Conservation (phyloP, 2,329 filamentous ascomycete genomes). For the Diaporthe sp. region DNA sequence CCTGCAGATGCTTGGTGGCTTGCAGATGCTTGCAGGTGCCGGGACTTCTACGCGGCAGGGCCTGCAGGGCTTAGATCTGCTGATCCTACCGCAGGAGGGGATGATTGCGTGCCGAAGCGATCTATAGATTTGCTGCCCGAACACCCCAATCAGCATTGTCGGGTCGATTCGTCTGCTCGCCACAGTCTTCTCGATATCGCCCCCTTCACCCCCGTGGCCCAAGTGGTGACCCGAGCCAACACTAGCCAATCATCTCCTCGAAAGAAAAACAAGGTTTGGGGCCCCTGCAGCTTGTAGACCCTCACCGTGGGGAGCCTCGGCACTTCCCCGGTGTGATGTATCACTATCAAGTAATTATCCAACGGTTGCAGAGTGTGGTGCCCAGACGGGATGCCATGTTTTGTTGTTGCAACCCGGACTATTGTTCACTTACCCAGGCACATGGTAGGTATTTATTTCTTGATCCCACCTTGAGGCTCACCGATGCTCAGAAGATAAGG, state of each 20-base stretch:
- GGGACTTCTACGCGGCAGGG: slow-evolving; percentile 15
- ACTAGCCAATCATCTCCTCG: not conserved
- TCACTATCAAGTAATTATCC: not conserved
- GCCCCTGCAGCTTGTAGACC: slow-evolving; percentile 1
- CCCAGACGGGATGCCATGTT: not conserved
- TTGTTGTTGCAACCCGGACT: slow-evolving; percentile 6
- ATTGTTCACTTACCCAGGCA: not conserved
- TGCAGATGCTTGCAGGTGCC: not conserved
- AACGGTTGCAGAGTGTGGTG: not conserved
- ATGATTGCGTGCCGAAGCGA: not conserved
- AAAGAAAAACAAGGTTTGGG: not conserved
- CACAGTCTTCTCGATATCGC: not conserved
- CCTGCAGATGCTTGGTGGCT: not conserved
- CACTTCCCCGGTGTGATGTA: slow-evolving; percentile 8
- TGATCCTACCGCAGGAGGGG: not conserved
- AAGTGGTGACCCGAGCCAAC: not conserved
- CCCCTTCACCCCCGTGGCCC: not conserved
- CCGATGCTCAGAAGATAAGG: not conserved
- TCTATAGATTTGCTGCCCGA: not conserved
- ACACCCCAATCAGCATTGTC: not conserved
- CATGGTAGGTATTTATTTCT: not conserved
- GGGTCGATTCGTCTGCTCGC: not conserved
- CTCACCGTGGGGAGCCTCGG: slow-evolving; percentile 12
- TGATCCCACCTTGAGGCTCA: not conserved
- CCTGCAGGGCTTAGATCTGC: slow-evolving; percentile 4